Evolutionary conservation across 2,329 filamentous ascomycete species (phyloP).

Genomic region (Myotisia sp.): DNA sequence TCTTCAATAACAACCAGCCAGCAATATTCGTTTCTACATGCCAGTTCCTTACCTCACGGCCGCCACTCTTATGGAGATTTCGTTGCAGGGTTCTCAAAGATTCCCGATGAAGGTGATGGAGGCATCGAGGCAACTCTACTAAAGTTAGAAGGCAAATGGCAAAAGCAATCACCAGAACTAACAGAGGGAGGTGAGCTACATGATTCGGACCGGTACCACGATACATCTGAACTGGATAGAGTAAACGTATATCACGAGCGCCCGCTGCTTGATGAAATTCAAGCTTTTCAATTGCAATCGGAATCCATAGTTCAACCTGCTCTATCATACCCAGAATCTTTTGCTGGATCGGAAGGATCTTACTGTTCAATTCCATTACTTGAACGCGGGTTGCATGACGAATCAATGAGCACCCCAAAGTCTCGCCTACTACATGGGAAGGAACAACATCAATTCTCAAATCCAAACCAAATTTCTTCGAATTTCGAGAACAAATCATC

Average conservation of each 20-base stretch:
- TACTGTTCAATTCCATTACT: slow-evolving; percentile 66
- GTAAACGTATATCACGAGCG: too few relatives aligned
- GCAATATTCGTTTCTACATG: slow-evolving; percentile 32
- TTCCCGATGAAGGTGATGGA: slow-evolving; percentile 78
- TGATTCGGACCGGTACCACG: too few relatives aligned
- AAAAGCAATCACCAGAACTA: too few relatives aligned
- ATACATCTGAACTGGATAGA: too few relatives aligned
- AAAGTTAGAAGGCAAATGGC: slow-evolving; percentile 80
- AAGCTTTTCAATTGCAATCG: too few relatives aligned
- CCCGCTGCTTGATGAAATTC: too few relatives aligned
- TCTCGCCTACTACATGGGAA: not conserved
- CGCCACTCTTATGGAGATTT: slow-evolving; percentile 72
- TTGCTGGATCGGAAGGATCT: slow-evolving; percentile 53
- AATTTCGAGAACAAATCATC: slow-evolving; percentile 1
- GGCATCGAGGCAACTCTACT: slow-evolving; percentile 83
- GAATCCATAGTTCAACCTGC: too few relatives aligned
- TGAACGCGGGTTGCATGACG: slow-evolving; percentile 45
- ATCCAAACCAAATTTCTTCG: not conserved
- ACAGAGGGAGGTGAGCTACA: too few relatives aligned
- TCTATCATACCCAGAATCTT: slow-evolving; percentile 16
- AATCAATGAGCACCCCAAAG: slow-evolving; percentile 36
- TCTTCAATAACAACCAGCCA: slow-evolving; percentile 20
- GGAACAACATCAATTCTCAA: not conserved
- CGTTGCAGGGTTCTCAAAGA: slow-evolving; percentile 70
- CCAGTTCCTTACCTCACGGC: slow-evolving; percentile 39